Evolutionary conservation across 2,329 filamentous ascomycete genomes (phyloP), one percentile per base, ranked within the genome.

Genomic region (Botryosphaeria dothidea): DNA sequence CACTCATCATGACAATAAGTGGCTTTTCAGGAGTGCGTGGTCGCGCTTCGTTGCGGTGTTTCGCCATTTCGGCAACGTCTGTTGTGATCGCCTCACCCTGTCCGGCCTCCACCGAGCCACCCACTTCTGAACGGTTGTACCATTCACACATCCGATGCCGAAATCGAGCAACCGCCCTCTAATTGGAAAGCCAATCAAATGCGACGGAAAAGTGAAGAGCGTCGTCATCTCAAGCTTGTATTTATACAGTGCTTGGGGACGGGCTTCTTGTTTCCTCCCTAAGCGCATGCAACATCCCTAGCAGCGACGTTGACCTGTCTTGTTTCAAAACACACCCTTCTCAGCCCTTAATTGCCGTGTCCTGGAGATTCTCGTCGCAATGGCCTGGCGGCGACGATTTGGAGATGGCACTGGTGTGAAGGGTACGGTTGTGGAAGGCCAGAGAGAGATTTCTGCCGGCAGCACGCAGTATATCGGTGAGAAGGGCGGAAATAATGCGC

Each of bases 401-500:
- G 15, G 56, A 21, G 27, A 34, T 34, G 17, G 27, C 41, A 25
- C 56, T 2, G 38, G 15, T 17, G 38, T 25, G 38, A 23, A 60
- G 41, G 11, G 4, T 9, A 17, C 38, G 23, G 41, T 60, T 3
- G 38, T 60, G 38, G 56, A 46, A 34, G 15, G 56, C n/a, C 23
- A 60, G 27, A 60, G 17, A 25, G 38, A 60, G 3, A 34, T 60
- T 9, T 34, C 56, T 5, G 56, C 17, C 3, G 41, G 41, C 4
- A 17, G 19, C 25, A 17, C 41, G 3, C 17, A 60, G n/a, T 60
- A 23, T 23, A 46, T 60, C 13, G 41, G 72, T 66, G 79, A 74
- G 68, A 74, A 74, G 67, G 83, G 79, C 0, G 82, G 80, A 1
- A 88, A 88, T 67, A 80, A 79, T n/a, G 77, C 81, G 5, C 74